Percentiles rank a stretch among this genome's conserved stretches.
Evolutionary conservation across 2,329 filamentous ascomycete genomes (phyloP).

Genomic region (Penicillium sp.): DNA sequence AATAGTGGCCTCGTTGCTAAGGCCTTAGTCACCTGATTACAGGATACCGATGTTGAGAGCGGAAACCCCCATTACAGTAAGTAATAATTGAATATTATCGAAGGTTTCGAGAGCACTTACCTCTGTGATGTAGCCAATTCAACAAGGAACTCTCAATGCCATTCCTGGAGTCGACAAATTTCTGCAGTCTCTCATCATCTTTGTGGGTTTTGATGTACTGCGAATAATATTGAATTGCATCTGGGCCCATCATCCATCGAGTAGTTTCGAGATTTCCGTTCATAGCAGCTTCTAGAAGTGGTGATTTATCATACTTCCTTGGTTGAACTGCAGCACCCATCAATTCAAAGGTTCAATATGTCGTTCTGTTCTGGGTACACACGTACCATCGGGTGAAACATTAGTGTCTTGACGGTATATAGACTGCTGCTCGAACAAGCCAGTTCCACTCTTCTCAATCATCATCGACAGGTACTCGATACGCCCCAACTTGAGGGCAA

Average conservation of each 20-base stretch:
- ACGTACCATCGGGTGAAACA: background rate
- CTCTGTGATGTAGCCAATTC: background rate
- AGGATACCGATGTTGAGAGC: no score
- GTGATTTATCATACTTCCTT: background rate
- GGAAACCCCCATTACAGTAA: no score
- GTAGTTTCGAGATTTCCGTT: background rate
- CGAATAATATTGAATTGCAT: background rate
- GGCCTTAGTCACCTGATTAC: no score
- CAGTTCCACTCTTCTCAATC: background rate
- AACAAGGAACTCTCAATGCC: background rate
- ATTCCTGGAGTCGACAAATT: background rate
- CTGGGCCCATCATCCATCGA: background rate
- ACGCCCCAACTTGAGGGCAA: background rate
- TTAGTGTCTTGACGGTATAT: no score
- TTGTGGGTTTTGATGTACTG: background rate
- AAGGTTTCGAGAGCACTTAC: background rate
- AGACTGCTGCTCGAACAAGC: background rate
- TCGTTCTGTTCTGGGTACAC: background rate
- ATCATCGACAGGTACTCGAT: background rate
- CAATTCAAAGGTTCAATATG: no score
- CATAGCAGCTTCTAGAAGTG: background rate
- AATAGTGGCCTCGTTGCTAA: no score
- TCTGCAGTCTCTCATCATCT: background rate
- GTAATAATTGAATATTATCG: no score
- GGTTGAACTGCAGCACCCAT: background rate